Percentiles rank a stretch among this genome's conserved stretches.
These are phyloP conservation scores for Saturnispora ahearnii DNA, from an alignment of 805 yeast genomes.

Conservation along the genomic window DNA sequence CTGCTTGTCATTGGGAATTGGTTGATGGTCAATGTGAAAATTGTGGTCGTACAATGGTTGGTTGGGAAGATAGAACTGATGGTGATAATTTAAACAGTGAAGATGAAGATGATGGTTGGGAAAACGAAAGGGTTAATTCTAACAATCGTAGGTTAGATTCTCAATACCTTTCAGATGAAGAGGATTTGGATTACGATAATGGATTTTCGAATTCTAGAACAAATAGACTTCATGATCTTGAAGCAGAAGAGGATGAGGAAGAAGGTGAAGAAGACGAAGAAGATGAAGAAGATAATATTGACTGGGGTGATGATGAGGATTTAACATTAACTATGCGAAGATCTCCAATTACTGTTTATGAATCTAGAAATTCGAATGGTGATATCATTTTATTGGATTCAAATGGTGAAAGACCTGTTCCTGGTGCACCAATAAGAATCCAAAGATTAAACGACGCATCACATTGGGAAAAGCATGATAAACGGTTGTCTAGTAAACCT, in stretches of 20 bases:
- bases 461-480: neutral
- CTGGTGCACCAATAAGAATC: neutral
- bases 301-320: conserved; percentile 4
- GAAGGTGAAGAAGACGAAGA: conserved; percentile 4
- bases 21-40: conserved; percentile 58
- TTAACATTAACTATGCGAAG: neutral
- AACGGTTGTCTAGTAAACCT: neutral
- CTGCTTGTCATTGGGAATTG: conserved; percentile 75
- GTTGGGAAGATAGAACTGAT: conserved; percentile 13
- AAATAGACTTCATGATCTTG: neutral
- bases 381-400: neutral
- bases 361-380: neutral
- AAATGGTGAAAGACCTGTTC: conserved; percentile 2
- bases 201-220: neutral
- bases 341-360: neutral
- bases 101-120: conserved; percentile 7
- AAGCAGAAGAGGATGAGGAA: conserved; percentile 3
- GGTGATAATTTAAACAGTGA: conserved; percentile 11
- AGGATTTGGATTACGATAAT: conserved; percentile 10
- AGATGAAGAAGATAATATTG: neutral
- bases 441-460: neutral
- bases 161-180: conserved; percentile 2
- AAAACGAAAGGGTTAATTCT: neutral
- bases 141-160: neutral
- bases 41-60: conserved; percentile 47